These are phyloP conservation scores for Xylaria palmicola DNA, from an alignment of 495 filamentous ascomycete species.

Conservation along the genomic window DNA sequence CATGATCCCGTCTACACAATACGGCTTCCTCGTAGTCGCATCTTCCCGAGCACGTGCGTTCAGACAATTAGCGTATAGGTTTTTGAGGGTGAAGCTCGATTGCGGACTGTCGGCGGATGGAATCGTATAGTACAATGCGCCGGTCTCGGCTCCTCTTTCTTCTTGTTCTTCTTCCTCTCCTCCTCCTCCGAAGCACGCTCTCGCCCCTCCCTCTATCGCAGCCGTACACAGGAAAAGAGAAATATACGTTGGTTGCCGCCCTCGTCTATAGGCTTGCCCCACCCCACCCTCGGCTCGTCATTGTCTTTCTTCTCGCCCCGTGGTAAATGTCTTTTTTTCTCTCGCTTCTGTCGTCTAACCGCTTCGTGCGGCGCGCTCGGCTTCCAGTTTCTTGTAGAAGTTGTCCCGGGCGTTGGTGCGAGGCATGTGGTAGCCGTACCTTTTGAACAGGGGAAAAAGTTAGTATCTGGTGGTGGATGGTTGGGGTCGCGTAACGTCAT, in stretches of 20 bases:
- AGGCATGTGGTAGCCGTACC: conserved; percentile 55
- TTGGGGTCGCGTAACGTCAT: background rate
- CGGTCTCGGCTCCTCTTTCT: background rate
- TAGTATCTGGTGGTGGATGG: conserved; percentile 11
- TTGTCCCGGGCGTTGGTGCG: conserved; percentile 49
- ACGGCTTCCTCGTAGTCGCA: background rate
- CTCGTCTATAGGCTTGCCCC: conserved; percentile 3
- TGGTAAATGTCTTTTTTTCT: background rate
- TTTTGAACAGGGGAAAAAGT: conserved; percentile 20
- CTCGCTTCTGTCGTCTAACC: conserved; percentile 7
- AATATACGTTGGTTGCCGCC: conserved; percentile 3
- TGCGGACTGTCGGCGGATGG: conserved; percentile 2
- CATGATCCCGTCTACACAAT: background rate
- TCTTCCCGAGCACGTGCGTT: background rate
- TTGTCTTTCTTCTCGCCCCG: background rate
- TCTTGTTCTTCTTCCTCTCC: background rate
- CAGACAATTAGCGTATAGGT: conserved; percentile 16
- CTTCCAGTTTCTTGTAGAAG: conserved; percentile 49
- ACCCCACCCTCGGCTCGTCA: background rate
- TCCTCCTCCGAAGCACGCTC: background rate
- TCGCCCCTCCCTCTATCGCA: background rate
- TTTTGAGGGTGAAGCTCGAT: conserved; percentile 13
- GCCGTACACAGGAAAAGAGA: conserved; percentile 1
- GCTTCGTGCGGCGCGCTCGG: conserved; percentile 37
- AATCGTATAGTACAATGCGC: conserved; percentile 11